These are phyloP conservation scores for Saturnispora saitoi DNA, from an alignment of 805 yeast genomes.

Conservation along the genomic window DNA sequence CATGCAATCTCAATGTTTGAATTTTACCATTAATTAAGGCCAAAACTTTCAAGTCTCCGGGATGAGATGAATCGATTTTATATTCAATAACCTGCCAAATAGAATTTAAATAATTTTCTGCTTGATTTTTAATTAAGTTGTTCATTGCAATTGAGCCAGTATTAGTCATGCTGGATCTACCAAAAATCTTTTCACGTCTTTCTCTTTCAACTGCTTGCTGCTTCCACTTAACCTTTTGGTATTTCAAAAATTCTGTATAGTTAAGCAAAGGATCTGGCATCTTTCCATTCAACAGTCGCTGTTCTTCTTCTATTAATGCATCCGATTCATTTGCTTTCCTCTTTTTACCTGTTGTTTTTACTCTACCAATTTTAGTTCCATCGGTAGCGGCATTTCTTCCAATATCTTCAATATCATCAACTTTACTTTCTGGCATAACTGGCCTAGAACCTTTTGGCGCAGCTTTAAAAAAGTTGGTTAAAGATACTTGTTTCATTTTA, in stretches of 20 bases:
- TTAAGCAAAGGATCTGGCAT: conserved; percentile 65
- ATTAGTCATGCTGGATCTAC: conserved; percentile 35
- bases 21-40: conserved; percentile 63
- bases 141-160: conserved; percentile 56
- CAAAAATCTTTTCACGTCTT: conserved; percentile 73
- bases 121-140: conserved; percentile 63
- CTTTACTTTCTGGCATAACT: conserved; percentile 27
- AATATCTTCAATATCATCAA: conserved; percentile 71
- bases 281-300: conserved; percentile 38
- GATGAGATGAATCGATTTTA: conserved; percentile 39
- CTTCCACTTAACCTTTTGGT: conserved; percentile 85
- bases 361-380: conserved; percentile 36
- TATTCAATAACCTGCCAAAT: conserved; percentile 85
- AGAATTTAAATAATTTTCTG: conserved; percentile 66
- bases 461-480: conserved; percentile 48
- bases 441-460: conserved; percentile 32
- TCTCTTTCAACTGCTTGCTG: conserved; percentile 62
- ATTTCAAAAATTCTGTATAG: conserved; percentile 57
- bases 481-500: conserved; percentile 60
- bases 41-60: conserved; percentile 73
- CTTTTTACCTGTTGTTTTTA: conserved; percentile 33
- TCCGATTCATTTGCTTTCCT: conserved; percentile 29
- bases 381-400: conserved; percentile 30
- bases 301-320: conserved; percentile 38
- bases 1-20: conserved; percentile 62